A percentile compares a stretch with the other conserved stretches of the same genome.
phyloP scores from a whole-genome alignment of 371 early-diverging fungal genomes.

The Basidiobolus meristosporus region DNA sequence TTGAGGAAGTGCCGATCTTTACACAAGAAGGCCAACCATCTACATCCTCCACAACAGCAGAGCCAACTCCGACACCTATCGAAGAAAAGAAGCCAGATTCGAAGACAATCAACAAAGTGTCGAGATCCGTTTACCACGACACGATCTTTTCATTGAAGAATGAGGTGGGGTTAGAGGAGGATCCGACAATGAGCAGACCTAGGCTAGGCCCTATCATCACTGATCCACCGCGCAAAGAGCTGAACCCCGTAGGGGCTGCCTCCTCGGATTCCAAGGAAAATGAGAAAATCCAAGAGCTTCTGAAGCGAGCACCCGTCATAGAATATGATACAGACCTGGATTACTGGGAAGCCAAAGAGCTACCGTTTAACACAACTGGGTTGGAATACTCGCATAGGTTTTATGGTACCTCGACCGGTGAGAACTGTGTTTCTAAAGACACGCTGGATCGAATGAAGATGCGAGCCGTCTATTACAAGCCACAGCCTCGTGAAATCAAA shows the following conservation, averaged over 20 bases:
- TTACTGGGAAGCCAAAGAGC: neutral
- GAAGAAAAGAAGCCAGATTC: neutral
- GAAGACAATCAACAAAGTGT: neutral
- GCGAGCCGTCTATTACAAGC: neutral
- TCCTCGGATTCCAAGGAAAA: no score
- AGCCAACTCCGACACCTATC: neutral
- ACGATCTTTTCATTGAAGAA: no score
- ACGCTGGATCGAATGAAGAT: neutral
- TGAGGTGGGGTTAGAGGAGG: no score
- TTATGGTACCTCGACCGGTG: neutral
- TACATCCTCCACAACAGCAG: neutral
- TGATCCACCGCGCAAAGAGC: no score
- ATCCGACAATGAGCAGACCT: no score
- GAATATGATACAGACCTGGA: neutral
- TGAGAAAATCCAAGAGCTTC: no score
- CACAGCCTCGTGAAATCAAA: neutral
- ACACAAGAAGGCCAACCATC: neutral
- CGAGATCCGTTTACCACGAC: no score
- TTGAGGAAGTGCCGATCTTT: neutral
- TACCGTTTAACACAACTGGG: neutral
- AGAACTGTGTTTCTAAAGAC: neutral
- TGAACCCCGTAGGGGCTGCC: no score
- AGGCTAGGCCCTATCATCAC: no score
- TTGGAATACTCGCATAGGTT: conserved; percentile 1
- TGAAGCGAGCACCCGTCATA: neutral